Evolutionary conservation across 2,329 filamentous ascomycete species (phyloP).

Genomic region (Neonectria sp.): DNA sequence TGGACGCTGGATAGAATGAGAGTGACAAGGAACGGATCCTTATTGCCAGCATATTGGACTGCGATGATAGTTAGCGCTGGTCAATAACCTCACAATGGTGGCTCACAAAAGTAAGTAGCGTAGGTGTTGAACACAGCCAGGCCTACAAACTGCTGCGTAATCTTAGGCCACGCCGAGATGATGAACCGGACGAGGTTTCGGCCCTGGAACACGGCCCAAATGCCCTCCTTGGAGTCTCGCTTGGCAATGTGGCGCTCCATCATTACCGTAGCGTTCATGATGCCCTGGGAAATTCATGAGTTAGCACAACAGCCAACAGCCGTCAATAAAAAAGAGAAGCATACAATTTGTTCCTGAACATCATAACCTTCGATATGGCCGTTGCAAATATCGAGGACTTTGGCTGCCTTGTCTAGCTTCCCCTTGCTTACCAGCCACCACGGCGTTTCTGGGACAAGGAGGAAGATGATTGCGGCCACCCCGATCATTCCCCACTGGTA

Average conservation of each 20-base stretch:
- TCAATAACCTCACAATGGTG: accelerated
- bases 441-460: slow-evolving; percentile 31
- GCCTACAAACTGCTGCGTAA: slow-evolving; percentile 35
- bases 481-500: slow-evolving; percentile 34
- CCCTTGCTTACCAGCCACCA: slow-evolving; percentile 35
- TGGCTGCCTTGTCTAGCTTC: slow-evolving; percentile 25
- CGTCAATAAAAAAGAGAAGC: not conserved
- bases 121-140: slow-evolving; percentile 36
- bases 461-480: slow-evolving; percentile 20
- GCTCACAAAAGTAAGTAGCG: slow-evolving; percentile 35
- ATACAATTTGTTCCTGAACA: slow-evolving; percentile 32
- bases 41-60: slow-evolving; percentile 37
- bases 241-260: slow-evolving; percentile 30
- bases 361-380: slow-evolving; percentile 30
- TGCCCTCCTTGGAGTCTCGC: slow-evolving; percentile 20
- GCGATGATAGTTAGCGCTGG: not conserved
- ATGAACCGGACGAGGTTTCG: slow-evolving; percentile 34
- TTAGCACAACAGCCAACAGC: not conserved
- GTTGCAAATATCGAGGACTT: slow-evolving; percentile 24
- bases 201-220: slow-evolving; percentile 30
- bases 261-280: slow-evolving; percentile 30
- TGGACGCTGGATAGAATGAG: slow-evolving; percentile 30
- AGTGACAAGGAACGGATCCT: slow-evolving; percentile 35
- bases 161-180: slow-evolving; percentile 31
- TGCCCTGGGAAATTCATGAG: slow-evolving; percentile 2